Percentiles rank a stretch among this genome's conserved stretches.
Evolutionary conservation across 1,284 basidiomycete genomes (phyloP).

Genomic region (Stygiomarasmius scandens): DNA sequence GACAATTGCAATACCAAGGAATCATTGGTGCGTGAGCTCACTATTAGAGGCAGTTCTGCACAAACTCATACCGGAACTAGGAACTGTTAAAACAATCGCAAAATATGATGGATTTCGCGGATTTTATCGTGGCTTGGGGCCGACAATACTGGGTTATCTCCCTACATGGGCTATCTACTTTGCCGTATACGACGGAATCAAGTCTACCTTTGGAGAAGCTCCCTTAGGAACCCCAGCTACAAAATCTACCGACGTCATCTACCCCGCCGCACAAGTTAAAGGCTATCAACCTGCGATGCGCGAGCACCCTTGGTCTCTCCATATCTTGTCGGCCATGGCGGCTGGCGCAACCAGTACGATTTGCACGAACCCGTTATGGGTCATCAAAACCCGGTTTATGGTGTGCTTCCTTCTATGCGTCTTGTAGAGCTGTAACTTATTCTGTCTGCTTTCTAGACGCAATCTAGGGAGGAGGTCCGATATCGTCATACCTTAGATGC

Average conservation of each 20-base stretch:
- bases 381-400: slow-evolving; percentile 98
- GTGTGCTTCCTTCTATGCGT: slow-evolving; percentile 50
- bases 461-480: slow-evolving; percentile 69
- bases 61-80: slow-evolving; percentile 37
- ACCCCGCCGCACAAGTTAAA: slow-evolving; percentile 80
- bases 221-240: slow-evolving; percentile 43
- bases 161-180: slow-evolving; percentile 99
- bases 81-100: slow-evolving; percentile 74
- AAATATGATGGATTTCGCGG: slow-evolving; percentile 80
- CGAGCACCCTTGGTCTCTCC: slow-evolving; percentile 81
- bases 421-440: slow-evolving; percentile 4
- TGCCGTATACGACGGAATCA: slow-evolving; percentile 94
- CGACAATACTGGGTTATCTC: slow-evolving; percentile 93
- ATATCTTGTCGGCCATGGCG: slow-evolving; percentile 90
- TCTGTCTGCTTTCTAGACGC: slow-evolving; percentile 56
- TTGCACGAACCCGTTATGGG: slow-evolving; percentile 93
- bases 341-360: slow-evolving; percentile 91
- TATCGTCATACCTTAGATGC: slow-evolving; percentile 91
- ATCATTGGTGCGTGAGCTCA: slow-evolving; percentile 60
- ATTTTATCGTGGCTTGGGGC: slow-evolving; percentile 91
- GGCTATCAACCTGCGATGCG: slow-evolving; percentile 77
- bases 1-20: slow-evolving; percentile 74
- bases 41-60: slow-evolving; percentile 14
- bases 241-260: slow-evolving; percentile 49
- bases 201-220: slow-evolving; percentile 74